Evolutionary conservation across 2,329 filamentous ascomycete genomes (phyloP), one percentile per base, ranked within the genome.

Genomic region (Fusarium sp.): DNA sequence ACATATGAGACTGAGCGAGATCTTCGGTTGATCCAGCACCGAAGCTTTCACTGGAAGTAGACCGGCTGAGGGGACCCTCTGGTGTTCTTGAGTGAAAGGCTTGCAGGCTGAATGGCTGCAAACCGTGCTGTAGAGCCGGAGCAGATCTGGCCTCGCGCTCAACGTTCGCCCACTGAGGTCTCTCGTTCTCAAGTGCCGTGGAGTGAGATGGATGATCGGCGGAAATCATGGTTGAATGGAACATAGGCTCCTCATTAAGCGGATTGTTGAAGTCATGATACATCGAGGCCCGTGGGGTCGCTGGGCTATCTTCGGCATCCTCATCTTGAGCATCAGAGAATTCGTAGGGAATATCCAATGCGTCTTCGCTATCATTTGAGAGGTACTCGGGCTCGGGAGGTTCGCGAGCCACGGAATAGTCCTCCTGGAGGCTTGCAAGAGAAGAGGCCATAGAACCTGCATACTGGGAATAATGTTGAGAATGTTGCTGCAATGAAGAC

Each of bases 1-100:
- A 95, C 1, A 93, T 75, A 40, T 87, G 89, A 5, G 92, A 95
- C 67, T 87, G 81, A 3, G 85, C 79, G 18, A 91, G 80, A 64
- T 90, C 87, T 33, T 87, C 83, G 4, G 64, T 55, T 23, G 72
- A 70, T 4, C 62, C 59, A 13, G 40, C 58, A 13, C 62, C 65
- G 40, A 67, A 65, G 27, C 69, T 68, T 27, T 61, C 68, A 40
- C 58, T 67, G n/a, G 66, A 67, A 5, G 60, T 61, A 27, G 69
- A 67, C 6, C 61, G 62, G 9, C 61, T 49, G 6, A 70, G 64
- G 2, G 59, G 64, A 13, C 70, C 54, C 9, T 66, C 57, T 13
- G 58, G 49, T 25, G 66, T 55, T 4, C 34, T 53, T 9, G 61
- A 33, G 18, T 38, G 51, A 9, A 63, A 67, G 14, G 63, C 34